Base-by-base conservation (phyloP, 495 filamentous ascomycete species). In the Podospora bellae-mahoneyi region DNA sequence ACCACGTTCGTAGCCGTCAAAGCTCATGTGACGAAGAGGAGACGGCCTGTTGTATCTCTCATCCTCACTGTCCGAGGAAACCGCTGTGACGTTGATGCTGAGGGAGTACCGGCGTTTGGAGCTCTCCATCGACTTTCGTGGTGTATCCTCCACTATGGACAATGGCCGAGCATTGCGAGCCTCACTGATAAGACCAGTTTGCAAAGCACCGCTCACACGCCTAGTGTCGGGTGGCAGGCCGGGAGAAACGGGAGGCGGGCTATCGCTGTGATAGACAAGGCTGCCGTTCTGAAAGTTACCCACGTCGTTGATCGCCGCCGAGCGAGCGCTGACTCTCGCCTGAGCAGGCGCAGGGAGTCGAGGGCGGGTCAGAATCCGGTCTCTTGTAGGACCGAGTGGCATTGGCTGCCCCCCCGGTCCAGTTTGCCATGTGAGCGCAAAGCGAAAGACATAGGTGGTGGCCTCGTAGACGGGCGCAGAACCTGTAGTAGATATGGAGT, bases 341-440 rank as follows among this genome's bases (percentile, higher is more conserved):
- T 91, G 89, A 1, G 92, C 89, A 3, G 90, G 85, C 2, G 86
- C 84, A 2, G 95, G 94, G 2, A 98, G 84, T 39, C 90, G 86
- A 0, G 95, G 93, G 6, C 90, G 85, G 63, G 82, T 85, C 5
- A 97, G 84, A 66, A 81, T 74, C 18, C 78, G 75, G 64, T 83
- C 76, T 7, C 76, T 75, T 1, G 77, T 71, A 13, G 78, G 72
- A 62, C 60, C 60, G 20, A 65, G 73, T n/a, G 69, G 69, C 64
- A 71, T 64, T 23, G 54, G 60, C 7, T 69, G 10, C 68, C 71
- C 65, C 63, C 73, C 77, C 67, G 30, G 74, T 73, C 39, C 69
- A 32, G 64, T 68, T 55, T 71, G 73, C 70, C 71, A 77, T 4
- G 70, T 73, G 44, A 84, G 73, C 2, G 78, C 75, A 62, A 84